A percentile compares a stretch with the other conserved stretches of the same genome.
Evolutionary conservation across 768 basidiomycete species (phyloP).

Genomic region (Lyophyllum atratum): DNA sequence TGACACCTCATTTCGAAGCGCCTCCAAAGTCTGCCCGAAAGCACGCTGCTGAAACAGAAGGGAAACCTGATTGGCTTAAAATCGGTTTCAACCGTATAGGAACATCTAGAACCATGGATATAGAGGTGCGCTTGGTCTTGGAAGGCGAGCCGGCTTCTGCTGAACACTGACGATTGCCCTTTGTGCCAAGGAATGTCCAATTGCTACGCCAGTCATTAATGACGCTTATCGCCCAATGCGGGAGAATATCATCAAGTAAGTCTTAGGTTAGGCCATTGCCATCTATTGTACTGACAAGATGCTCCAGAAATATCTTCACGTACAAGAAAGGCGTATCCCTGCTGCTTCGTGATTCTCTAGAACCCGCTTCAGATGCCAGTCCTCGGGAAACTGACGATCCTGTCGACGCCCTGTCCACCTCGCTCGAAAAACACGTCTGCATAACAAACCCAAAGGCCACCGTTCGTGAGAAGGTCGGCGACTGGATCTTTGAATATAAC

Average conservation of each 20-base stretch:
- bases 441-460: conserved; percentile 79
- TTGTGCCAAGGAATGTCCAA: conserved; percentile 77
- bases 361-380: conserved; percentile 25
- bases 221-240: conserved; percentile 61
- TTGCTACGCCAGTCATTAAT: conserved; percentile 83
- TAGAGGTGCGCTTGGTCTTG: conserved; percentile 71
- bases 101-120: conserved; percentile 77
- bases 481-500: conserved; percentile 79
- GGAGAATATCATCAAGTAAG: conserved; percentile 68
- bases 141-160: neutral
- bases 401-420: conserved; percentile 36
- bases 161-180: neutral
- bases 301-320: conserved; percentile 65
- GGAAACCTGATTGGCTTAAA: conserved; percentile 67
- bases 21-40: conserved; percentile 49
- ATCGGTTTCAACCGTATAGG: conserved; percentile 91
- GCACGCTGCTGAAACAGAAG: conserved; percentile 18
- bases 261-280: neutral
- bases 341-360: conserved; percentile 81
- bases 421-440: conserved; percentile 68
- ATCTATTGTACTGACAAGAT: conserved; percentile 5
- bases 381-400: conserved; percentile 23
- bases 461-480: conserved; percentile 84
- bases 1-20: conserved; percentile 94
- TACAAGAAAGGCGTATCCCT: conserved; percentile 91